Conservation (phyloP, 2,329 filamentous ascomycete genomes). For the Pezicula rhizophila region DNA sequence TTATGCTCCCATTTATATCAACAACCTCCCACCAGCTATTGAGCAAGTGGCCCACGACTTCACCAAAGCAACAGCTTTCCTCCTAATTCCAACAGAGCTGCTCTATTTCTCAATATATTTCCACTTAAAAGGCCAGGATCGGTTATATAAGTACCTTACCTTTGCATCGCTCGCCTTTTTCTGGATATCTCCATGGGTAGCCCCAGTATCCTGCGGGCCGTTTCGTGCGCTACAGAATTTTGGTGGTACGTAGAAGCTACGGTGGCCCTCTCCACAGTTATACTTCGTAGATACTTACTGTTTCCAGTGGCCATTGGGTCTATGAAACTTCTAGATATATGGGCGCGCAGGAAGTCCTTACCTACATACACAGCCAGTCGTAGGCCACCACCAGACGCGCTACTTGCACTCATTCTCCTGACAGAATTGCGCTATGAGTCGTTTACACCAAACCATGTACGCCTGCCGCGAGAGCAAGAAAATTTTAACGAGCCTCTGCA, state of each 20-base stretch:
- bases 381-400: slow-evolving; percentile 24
- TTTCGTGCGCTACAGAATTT: slow-evolving; percentile 28
- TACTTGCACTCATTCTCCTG: slow-evolving; percentile 28
- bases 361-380: slow-evolving; percentile 27
- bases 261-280: not conserved
- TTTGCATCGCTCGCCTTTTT: slow-evolving; percentile 19
- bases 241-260: slow-evolving; percentile 21
- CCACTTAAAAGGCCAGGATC: slow-evolving; percentile 17
- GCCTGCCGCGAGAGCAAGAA: slow-evolving; percentile 22
- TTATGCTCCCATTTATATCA: slow-evolving; percentile 11
- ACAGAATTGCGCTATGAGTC: slow-evolving; percentile 37
- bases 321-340: slow-evolving; percentile 36
- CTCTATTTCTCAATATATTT: slow-evolving; percentile 29
- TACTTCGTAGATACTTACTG: not conserved
- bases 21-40: slow-evolving; percentile 16
- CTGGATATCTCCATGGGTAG: slow-evolving; percentile 20
- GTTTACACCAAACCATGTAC: slow-evolving; percentile 34
- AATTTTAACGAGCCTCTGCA: slow-evolving; percentile 32
- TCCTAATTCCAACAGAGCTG: slow-evolving; percentile 23
- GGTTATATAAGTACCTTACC: slow-evolving; percentile 19
- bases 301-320: slow-evolving; percentile 30
- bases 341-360: slow-evolving; percentile 27
- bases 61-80: slow-evolving; percentile 18
- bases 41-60: slow-evolving; percentile 21
- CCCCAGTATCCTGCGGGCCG: slow-evolving; percentile 28